Percentiles rank a stretch among this genome's conserved stretches.
Evolutionary conservation across 495 filamentous ascomycete genomes (phyloP).

Genomic region (Aspergillus nidulans): DNA sequence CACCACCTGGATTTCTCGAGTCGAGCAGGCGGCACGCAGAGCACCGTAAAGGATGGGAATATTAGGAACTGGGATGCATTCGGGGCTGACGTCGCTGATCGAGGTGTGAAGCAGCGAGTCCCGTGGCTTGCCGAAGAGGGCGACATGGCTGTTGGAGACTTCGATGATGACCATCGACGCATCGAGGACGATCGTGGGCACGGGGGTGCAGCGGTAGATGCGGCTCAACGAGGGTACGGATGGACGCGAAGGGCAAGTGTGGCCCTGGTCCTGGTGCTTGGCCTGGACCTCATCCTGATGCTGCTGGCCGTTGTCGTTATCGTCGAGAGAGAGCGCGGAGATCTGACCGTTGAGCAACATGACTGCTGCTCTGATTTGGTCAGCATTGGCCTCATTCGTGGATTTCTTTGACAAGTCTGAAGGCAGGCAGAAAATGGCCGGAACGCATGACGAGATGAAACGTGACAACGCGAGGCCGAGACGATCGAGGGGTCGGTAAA

Average conservation of each 20-base stretch:
- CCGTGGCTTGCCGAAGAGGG: conserved; percentile 29
- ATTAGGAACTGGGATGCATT: conserved; percentile 30
- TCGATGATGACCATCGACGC: conserved; percentile 40
- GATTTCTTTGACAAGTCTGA: too few relatives aligned
- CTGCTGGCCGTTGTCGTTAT: neutral
- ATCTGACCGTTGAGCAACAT: neutral
- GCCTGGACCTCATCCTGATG: neutral
- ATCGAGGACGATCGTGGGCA: conserved; percentile 48
- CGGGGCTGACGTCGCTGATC: conserved; percentile 38
- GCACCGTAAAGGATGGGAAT: conserved; percentile 35
- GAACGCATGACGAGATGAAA: neutral
- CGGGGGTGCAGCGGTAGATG: conserved; percentile 48
- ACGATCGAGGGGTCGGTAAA: too few relatives aligned
- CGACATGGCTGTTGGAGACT: conserved; percentile 47
- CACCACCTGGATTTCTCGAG: conserved; percentile 28
- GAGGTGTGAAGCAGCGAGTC: conserved; percentile 39
- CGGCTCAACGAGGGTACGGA: conserved; percentile 12
- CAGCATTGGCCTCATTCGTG: neutral
- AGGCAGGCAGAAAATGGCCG: neutral
- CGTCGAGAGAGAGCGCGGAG: neutral
- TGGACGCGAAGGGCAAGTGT: neutral
- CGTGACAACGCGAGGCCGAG: too few relatives aligned
- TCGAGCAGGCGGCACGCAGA: conserved; percentile 38
- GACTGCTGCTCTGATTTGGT: neutral
- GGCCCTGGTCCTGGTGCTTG: neutral